Evolutionary conservation across 1,284 basidiomycete species (phyloP), one percentile per base, ranked within the genome.

Genomic region (Pyrrhoderma lamaoense): DNA sequence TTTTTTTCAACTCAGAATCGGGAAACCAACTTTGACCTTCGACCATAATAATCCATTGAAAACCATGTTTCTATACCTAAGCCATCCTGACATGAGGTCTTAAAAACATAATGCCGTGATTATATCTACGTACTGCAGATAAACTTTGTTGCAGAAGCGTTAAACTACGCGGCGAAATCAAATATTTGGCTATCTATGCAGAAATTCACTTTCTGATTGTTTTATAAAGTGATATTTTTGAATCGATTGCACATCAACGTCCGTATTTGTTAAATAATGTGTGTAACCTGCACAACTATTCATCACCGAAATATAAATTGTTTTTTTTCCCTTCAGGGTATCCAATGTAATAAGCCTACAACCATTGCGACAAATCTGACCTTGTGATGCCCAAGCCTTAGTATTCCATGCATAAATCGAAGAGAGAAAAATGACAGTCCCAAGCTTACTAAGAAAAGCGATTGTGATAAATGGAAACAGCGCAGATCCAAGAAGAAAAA

Each of bases 101-200:
- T n/a, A n/a, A n/a, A n/a, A 37, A 37, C 9, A 9, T 37, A 37
- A 35, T 53, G 77, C 79, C 79, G 74, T 67, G 74, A 70, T 19
- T 70, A 56, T 82, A 83, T 83, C 80, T 78, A 80, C 79, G 73
- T 69, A 70, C 63, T 66, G 74, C 73, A 73, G 61, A 27, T 53
- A 36, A 42, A 59, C 58, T 59, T 56, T 7, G 65, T 75, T 50
- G 75, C 72, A 67, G 66, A 61, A 71, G 66, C 73, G 81, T 81
- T 83, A 84, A 83, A 84, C 80, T 65, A 72, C 76, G 63, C 73
- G 79, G 80, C 80, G 58, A 83, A 57, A 83, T 43, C 23, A 47
- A 61, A 53, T 21, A 47, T 57, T 61, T 53, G 57, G 57, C 57
- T 66, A 68, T 64, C 62, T 14, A 18, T 40, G 77, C 77, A 82